Evolutionary conservation across 305 asterid genomes (phyloP), one percentile per base, ranked within the genome.

Genomic region (Plantago coronopus): DNA sequence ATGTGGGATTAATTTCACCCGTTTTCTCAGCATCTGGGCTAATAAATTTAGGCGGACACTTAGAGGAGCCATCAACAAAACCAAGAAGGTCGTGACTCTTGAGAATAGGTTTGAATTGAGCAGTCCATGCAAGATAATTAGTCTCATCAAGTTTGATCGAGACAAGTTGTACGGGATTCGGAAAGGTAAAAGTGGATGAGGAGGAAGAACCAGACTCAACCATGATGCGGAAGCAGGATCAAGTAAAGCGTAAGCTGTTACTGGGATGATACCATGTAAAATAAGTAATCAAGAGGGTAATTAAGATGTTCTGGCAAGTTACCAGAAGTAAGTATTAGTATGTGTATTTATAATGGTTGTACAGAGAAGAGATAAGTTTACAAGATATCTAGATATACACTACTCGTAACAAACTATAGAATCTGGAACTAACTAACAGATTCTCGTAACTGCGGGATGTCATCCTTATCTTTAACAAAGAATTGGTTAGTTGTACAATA

Each of bases 141-240:
- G 2, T 20, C 17, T 16, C 31, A 21, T 51, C 57, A 19, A 21
- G 57, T 22, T 51, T 51, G 37, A 51, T 19, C 7, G 57, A 22
- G 34, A 51, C 57, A 51, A 22, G 57, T 8, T 48, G 54, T 7
- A 25, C 3, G 23, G 23, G 21, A 10, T 17, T 48, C 2, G 54
- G 54, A 2, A 48, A 8, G 54, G 23, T n/a, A 16, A 48, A 9
- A 17, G 17, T 48, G 54, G 23, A 17, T 17, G 54, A 48, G 54
- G 12, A 48, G 54, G 54, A 43, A 13, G 48, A 43, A 43, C 48
- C 48, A 43, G 8, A 43, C 48, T 43, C 48, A 43, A 17, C 48
- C 48, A 43, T 43, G 17, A 13, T 13, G 48, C 48, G 48, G 48
- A 43, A 43, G 48, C 48, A 43, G 48, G 48, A 43, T 43, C 46